Conservation (phyloP, 1,284 basidiomycete species). For the Coniophora puteana region DNA sequence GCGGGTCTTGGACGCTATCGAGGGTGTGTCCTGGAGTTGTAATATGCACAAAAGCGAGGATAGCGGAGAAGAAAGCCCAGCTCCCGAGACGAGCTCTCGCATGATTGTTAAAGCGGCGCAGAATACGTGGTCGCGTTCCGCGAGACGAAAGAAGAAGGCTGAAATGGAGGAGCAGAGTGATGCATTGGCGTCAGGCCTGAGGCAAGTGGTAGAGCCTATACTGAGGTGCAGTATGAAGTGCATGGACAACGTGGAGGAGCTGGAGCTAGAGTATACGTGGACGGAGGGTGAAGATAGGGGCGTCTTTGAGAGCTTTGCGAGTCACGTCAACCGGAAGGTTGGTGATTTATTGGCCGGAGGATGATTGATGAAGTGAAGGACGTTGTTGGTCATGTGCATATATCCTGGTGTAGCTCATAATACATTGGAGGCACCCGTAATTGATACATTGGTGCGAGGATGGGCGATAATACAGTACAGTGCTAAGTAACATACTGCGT, state of each 20-base stretch:
- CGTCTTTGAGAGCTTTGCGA: conserved; percentile 68
- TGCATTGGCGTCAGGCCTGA: conserved; percentile 8
- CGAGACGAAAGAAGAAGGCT: conserved; percentile 42
- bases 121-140: conserved; percentile 77
- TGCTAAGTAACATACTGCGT: no score
- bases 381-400: no score
- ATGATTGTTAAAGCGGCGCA: conserved; percentile 39
- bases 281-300: conserved; percentile 54
- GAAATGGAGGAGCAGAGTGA: conserved; percentile 4
- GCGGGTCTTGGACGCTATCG: conserved; percentile 31
- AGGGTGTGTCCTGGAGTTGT: no score
- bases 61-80: no score
- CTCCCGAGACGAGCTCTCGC: no score
- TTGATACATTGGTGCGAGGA: no score
- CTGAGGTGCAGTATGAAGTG: conserved; percentile 23
- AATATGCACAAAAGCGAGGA: no score
- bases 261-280: conserved; percentile 55
- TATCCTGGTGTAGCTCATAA: no score
- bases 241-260: conserved; percentile 19
- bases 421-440: no score
- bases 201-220: conserved; percentile 11
- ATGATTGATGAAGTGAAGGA: conserved; percentile 1
- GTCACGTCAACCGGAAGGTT: conserved; percentile 45
- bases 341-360: conserved; percentile 9
- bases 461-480: no score